Evolutionary conservation across 2,329 filamentous ascomycete species (phyloP), one percentile per base, ranked within the genome.

Genomic region (Hansfordia pulvinata): DNA sequence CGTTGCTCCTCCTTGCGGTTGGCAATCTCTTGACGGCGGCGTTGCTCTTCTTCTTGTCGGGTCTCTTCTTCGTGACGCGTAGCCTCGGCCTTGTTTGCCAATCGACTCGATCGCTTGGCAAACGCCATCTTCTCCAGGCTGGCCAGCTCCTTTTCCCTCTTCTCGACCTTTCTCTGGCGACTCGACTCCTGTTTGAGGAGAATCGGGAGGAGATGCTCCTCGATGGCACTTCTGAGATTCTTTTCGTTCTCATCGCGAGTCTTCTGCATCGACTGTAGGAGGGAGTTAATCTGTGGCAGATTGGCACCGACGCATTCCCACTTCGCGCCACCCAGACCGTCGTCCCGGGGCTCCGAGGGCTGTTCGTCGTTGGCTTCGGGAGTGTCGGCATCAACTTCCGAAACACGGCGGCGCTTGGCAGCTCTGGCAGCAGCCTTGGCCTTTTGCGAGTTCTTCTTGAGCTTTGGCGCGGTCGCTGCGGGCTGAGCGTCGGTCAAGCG

Each of bases 281-380:
- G 78, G 2, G 58, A 52, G 27, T 69, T 70, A 35, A 93, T 82
- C 27, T 98, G 83, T 11, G 75, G 61, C 12, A 93, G 56, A 1
- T 77, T 83, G 28, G 93, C 69, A 20, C 85, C 90, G 21, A 98
- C 45, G 43, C 86, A 94, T 48, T 94, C 85, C 88, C 90, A 98
- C 34, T 69, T 81, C 54, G 77, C 79, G 6, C 74, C 77, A 11
- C 76, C 80, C 11, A 88, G 64, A 2, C 76, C 74, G 36, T 82
- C 68, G 31, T 79, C 65, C 34, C 58, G 54, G 3, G 36, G 44
- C 13, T 49, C 36, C 8, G 39, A 31, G 16, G 46, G 34, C 27
- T 41, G 38, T 23, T 50, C 42, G 8, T 26, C 30, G 4, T 44
- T 35, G 37, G 38, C 39, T 17, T 47, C 46, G 3, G 45, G 38